These are phyloP conservation scores for Phyllosticta citrichinensis DNA, from an alignment of 2,329 filamentous ascomycete species.

Conservation along the genomic window DNA sequence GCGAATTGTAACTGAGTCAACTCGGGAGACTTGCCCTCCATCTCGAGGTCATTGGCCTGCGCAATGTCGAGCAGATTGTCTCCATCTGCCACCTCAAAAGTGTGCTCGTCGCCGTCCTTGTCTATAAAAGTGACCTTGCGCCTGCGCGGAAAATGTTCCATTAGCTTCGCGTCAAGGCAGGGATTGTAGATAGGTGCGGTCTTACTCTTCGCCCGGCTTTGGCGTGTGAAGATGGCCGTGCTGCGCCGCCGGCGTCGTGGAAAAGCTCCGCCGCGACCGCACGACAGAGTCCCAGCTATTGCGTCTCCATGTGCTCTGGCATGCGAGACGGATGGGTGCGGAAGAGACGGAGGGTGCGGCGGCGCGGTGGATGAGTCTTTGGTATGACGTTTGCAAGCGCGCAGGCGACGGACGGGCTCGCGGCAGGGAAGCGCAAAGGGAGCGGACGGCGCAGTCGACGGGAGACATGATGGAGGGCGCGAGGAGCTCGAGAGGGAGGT, in stretches of 20 bases:
- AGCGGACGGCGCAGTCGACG: conserved; percentile 1
- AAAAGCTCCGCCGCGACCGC: conserved; percentile 46
- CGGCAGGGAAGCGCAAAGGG: not conserved
- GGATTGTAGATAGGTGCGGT: conserved; percentile 10
- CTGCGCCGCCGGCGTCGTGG: conserved; percentile 46
- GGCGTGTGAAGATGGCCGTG: conserved; percentile 80
- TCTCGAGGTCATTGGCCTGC: conserved; percentile 88
- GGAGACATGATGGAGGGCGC: not conserved
- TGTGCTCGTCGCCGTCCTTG: conserved; percentile 69
- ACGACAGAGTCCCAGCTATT: not conserved
- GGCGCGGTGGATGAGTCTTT: conserved; percentile 3
- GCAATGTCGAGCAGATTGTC: conserved; percentile 95
- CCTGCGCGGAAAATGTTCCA: conserved; percentile 36
- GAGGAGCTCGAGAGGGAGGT: not conserved
- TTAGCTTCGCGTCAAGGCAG: conserved; percentile 1
- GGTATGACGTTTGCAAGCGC: conserved; percentile 1
- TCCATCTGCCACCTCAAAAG: conserved; percentile 70
- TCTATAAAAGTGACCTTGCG: conserved; percentile 87
- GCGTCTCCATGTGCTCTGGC: not conserved
- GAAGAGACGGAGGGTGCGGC: not conserved
- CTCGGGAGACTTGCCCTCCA: conserved; percentile 54
- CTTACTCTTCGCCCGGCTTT: conserved; percentile 85
- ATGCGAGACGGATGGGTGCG: not conserved
- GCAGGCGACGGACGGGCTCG: not conserved
- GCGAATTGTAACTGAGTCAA: not conserved